Conservation (phyloP, 192 early-diverging fungal genomes). For the Umbelopsis vinacea region DNA sequence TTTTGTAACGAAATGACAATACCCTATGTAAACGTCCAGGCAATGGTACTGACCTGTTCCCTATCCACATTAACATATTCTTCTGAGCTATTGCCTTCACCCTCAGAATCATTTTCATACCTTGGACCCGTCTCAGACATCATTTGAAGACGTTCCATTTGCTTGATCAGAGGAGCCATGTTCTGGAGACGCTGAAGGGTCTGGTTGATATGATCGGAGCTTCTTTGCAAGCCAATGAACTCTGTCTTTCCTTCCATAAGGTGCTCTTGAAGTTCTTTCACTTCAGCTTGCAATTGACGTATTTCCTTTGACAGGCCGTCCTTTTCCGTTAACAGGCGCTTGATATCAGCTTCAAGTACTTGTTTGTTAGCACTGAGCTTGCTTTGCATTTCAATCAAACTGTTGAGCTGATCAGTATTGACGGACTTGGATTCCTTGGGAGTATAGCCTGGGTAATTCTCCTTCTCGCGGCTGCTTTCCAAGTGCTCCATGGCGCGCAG, state of each 20-base stretch:
- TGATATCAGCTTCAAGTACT: slow-evolving; percentile 18
- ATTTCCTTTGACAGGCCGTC: background rate
- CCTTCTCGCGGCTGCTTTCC: background rate
- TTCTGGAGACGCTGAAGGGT: background rate
- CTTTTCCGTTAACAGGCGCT: slow-evolving; percentile 24
- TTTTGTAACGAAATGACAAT: too few relatives aligned
- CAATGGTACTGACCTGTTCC: background rate
- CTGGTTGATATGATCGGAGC: background rate
- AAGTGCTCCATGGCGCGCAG: slow-evolving; percentile 35
- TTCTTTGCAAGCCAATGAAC: slow-evolving; percentile 2
- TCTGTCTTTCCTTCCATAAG: slow-evolving; percentile 17
- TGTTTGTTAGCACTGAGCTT: slow-evolving; percentile 14
- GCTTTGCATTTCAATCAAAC: slow-evolving; percentile 24
- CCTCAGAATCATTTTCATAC: slow-evolving; percentile 13
- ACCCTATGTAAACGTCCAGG: too few relatives aligned
- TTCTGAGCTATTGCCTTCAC: slow-evolving; percentile 5
- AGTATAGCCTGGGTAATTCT: background rate
- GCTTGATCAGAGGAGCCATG: background rate
- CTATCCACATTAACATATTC: slow-evolving; percentile 5
- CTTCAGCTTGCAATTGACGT: slow-evolving; percentile 17
- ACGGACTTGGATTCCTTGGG: background rate
- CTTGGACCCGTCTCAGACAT: background rate
- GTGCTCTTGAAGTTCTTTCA: slow-evolving; percentile 18
- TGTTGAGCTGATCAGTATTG: background rate
- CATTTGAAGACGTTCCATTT: background rate